Evolutionary conservation across 192 early-diverging fungal species (phyloP), one percentile per base, ranked within the genome.

Genomic region (Piromyces finnis): DNA sequence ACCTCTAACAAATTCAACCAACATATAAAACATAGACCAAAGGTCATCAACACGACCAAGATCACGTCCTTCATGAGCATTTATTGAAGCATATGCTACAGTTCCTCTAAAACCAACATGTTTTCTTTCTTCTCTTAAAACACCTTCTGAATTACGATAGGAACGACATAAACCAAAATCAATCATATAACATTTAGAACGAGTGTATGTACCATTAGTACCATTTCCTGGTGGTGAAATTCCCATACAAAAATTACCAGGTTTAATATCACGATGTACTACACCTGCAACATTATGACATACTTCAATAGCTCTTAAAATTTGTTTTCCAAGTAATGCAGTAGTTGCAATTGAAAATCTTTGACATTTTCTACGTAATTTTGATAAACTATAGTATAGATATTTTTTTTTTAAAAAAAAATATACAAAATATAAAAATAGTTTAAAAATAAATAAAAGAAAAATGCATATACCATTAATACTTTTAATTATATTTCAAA

Each of bases 51-150:
- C 88, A 17, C 88, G 85, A 18, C 87, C 84, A 16, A 90, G 79
- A 27, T 90, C 89, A 83, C 84, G 22, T 9, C 36, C 35, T 29
- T 83, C 77, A 79, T 83, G 83, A 2, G 87, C 87, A 30, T 82
- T 79, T 28, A 88, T 80, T 22, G 88, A 89, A 7, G 89, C 89
- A 81, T 90, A 90, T 11, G 86, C 80, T 13, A 88, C 85, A 9
- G 89, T 90, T 28, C 89, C 89, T 29, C 88, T 81, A 81, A 90
- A 90, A 77, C 89, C 89, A 18, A 86, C 87, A 59, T 87, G 84
- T 16, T 78, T 27, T 17, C 88, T 86, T 30, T 87, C 80, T 68
- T 86, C 87, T 28, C 88, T 79, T 29, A 89, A 80, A 2, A 29
- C 39, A 3, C 87, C 87, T 30, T 68, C 32, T 1, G 81, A 39